Evolutionary conservation across 1,284 basidiomycete genomes (phyloP).

Genomic region (Cutaneotrichosporon dermatis): DNA sequence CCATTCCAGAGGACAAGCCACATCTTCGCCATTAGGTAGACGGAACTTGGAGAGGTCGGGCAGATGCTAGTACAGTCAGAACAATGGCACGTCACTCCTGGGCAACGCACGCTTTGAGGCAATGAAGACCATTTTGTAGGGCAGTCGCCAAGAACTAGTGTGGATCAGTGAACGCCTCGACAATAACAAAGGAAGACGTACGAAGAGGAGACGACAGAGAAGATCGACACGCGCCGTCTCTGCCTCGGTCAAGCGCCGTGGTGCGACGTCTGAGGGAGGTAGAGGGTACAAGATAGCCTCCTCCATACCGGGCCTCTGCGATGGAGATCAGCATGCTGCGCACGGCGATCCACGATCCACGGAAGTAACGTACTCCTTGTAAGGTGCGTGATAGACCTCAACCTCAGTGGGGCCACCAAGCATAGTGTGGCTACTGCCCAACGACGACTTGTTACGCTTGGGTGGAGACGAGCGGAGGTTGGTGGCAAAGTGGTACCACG

Average conservation of each 20-base stretch:
- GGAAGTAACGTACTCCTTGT: conserved; percentile 20
- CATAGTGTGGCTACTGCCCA: conserved; percentile 6
- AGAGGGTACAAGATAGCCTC: conserved; percentile 24
- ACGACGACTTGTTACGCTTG: background rate
- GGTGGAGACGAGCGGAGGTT: background rate
- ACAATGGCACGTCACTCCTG: no score
- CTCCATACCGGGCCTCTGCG: conserved; percentile 21
- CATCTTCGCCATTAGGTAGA: conserved; percentile 76
- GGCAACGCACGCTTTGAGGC: conserved; percentile 6
- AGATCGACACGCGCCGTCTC: conserved; percentile 36
- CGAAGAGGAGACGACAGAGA: conserved; percentile 45
- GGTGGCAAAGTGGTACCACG: background rate
- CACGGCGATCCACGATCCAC: background rate
- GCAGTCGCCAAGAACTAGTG: conserved; percentile 71
- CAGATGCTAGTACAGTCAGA: conserved; percentile 43
- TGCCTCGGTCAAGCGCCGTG: conserved; percentile 29
- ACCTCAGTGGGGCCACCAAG: conserved; percentile 22
- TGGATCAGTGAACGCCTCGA: no score
- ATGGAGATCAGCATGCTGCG: conserved; percentile 2
- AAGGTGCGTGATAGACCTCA: conserved; percentile 24
- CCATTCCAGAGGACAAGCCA: conserved; percentile 87
- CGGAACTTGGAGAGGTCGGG: conserved; percentile 75
- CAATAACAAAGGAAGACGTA: conserved; percentile 21
- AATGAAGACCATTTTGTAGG: conserved; percentile 45
- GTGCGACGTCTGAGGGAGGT: conserved; percentile 20